phyloP scores from a whole-genome alignment of 495 filamentous ascomycete genomes.

The Clavariopsis aquatica region DNA sequence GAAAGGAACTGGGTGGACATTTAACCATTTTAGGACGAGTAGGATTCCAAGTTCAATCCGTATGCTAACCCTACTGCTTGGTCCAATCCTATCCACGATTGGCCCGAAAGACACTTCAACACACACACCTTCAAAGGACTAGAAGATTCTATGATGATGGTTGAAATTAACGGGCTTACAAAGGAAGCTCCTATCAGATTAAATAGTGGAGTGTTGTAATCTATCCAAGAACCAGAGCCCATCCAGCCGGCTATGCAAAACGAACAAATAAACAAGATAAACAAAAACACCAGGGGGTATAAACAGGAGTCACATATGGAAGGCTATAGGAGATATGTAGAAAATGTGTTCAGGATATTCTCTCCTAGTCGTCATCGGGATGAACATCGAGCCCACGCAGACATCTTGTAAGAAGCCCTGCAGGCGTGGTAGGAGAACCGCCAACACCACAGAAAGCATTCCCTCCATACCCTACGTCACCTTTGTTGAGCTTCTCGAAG shows the following conservation, averaged over 20 bases:
- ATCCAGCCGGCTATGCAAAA: not conserved
- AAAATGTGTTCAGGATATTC: not conserved
- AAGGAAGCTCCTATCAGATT: not conserved
- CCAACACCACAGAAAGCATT: constrained; percentile 52
- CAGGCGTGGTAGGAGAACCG: constrained; percentile 14
- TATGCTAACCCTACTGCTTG: no score
- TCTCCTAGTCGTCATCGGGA: not conserved
- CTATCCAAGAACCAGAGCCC: not conserved
- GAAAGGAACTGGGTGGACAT: no score
- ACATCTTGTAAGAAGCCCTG: constrained; percentile 41
- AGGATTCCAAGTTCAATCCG: no score
- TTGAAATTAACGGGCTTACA: no score
- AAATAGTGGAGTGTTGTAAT: not conserved
- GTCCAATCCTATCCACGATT: no score
- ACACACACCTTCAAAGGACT: no score
- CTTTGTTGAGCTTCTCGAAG: constrained; percentile 69
- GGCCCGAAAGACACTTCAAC: no score
- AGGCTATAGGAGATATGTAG: not conserved
- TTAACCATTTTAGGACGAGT: no score
- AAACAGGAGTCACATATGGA: not conserved
- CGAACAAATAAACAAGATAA: not conserved
- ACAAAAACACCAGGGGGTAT: not conserved
- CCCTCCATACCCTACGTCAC: constrained; percentile 67
- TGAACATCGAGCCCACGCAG: constrained; percentile 43
- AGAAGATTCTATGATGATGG: no score